Conservation (phyloP, 2,329 filamentous ascomycete species). For the Talaromyces rugulosus region DNA sequence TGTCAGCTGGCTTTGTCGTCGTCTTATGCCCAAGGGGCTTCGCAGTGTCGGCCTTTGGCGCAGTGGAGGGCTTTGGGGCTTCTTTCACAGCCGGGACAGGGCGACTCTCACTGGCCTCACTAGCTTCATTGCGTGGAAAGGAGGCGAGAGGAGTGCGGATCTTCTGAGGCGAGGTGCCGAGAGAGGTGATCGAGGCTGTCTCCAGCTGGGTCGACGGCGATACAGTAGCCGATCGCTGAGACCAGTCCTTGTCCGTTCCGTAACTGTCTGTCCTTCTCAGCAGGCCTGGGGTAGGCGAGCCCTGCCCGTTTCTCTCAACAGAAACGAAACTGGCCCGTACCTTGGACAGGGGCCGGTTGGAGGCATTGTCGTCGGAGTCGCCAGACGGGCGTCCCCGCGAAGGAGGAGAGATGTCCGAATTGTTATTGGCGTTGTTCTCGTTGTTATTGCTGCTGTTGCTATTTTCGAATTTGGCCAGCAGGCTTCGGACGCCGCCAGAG, state of each 20-base stretch:
- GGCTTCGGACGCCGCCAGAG: slow-evolving; percentile 64
- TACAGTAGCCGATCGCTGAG: slow-evolving; percentile 17
- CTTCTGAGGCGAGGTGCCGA: slow-evolving; percentile 24
- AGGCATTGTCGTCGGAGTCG: slow-evolving; percentile 37
- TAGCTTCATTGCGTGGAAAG: slow-evolving; percentile 16
- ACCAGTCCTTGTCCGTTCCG: slow-evolving; percentile 26
- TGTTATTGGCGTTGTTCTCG: not conserved
- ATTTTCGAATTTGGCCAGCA: slow-evolving; percentile 76
- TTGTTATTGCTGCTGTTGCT: slow-evolving; percentile 57
- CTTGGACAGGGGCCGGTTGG: slow-evolving; percentile 63
- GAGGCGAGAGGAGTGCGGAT: slow-evolving; percentile 18
- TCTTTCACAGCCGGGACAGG: slow-evolving; percentile 6
- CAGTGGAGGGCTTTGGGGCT: not conserved
- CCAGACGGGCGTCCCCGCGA: slow-evolving; percentile 68
- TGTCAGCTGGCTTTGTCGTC: slow-evolving; percentile 6
- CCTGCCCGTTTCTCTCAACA: slow-evolving; percentile 53
- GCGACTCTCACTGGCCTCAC: slow-evolving; percentile 12
- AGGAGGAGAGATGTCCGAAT: slow-evolving; percentile 49
- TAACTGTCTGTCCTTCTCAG: slow-evolving; percentile 37
- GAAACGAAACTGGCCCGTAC: slow-evolving; percentile 72
- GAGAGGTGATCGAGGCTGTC: slow-evolving; percentile 16
- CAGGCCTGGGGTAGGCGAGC: slow-evolving; percentile 38
- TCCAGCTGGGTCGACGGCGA: slow-evolving; percentile 10
- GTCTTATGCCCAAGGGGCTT: not conserved
- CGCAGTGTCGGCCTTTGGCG: not conserved